Evolutionary conservation across 2,329 filamentous ascomycete species (phyloP), one percentile per base, ranked within the genome.

Genomic region (Penicillium sp.): DNA sequence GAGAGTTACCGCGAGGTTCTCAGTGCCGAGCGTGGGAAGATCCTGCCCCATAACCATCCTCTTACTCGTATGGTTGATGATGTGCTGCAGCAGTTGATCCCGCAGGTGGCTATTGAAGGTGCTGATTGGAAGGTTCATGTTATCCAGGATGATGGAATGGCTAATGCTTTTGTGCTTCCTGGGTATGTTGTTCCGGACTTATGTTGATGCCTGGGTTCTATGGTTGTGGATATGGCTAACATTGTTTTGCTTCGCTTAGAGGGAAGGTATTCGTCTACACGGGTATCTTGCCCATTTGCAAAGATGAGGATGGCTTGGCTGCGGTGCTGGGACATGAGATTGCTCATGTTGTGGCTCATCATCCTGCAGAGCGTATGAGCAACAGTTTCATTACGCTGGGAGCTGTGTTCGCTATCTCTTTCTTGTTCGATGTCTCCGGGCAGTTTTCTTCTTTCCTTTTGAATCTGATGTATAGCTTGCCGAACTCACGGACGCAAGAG

Each of bases 221-320:
- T 16, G n/a, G 29, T 48, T 9, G 33, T n/a, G 9, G 23, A 13
- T 13, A 10, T 47, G 33, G 39, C 54, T 62, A 7, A 62, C 29
- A 40, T 19, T 49, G 31, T 25, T 48, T 11, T 50, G 46, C 52
- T 36, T 47, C 5, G 15, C 9, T 13, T 49, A 78, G 79, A 4
- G 84, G 84, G 6, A 87, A 87, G 63, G 84, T 87, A 1, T 87
- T 87, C 62, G 84, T 87, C 1, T 86, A 85, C 64, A 82, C 82
- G 2, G 85, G 85, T 2, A 85, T 87, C 10, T 65, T 87, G 15
- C 81, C 82, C 4, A 71, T 86, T 25, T 85, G 82, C 60, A 58
- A 74, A 44, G 77, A 79, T 41, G 83, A 87, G 36, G 79, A 85
- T 63, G 83, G 83, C 0, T 71, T 87, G 16, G 85, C 85, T 7